Percentiles rank a stretch among this genome's conserved stretches.
phyloP scores from a whole-genome alignment of 139 green algal genomes.

The Coelastrella sp. region DNA sequence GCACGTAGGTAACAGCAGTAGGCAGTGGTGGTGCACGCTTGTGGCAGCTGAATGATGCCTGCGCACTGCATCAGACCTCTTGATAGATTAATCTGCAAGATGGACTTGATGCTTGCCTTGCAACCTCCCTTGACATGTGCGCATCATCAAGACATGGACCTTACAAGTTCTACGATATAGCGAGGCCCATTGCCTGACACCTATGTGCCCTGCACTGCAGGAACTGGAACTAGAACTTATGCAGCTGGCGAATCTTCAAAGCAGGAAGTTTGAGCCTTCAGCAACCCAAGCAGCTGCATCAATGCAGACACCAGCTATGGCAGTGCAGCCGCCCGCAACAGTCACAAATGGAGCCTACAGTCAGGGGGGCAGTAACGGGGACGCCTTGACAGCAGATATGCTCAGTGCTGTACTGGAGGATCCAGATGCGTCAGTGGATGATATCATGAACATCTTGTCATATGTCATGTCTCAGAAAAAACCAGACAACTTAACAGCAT shows the following conservation, averaged over 20 bases:
- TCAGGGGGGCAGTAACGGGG: background rate
- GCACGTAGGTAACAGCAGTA: background rate
- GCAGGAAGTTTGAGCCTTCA: background rate
- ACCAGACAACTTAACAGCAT: background rate
- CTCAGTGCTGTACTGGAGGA: slow-evolving; percentile 21
- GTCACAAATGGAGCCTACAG: background rate
- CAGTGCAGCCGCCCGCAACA: background rate
- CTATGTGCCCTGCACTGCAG: background rate
- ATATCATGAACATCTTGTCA: slow-evolving; percentile 1
- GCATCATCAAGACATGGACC: background rate
- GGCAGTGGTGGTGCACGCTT: background rate
- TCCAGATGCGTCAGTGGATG: slow-evolving; percentile 14
- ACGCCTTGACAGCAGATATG: slow-evolving; percentile 21
- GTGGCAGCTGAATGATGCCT: background rate
- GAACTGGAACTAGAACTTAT: slow-evolving; percentile 10
- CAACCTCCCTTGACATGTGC: no score
- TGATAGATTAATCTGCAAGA: no score
- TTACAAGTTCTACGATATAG: no score
- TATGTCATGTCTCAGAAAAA: background rate
- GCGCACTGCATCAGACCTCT: background rate
- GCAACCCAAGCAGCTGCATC: background rate
- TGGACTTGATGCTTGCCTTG: no score
- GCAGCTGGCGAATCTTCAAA: background rate
- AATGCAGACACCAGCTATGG: background rate
- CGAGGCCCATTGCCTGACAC: background rate